phyloP scores from a whole-genome alignment of 2,329 filamentous ascomycete species.

The Paracoccidioides lutzii region DNA sequence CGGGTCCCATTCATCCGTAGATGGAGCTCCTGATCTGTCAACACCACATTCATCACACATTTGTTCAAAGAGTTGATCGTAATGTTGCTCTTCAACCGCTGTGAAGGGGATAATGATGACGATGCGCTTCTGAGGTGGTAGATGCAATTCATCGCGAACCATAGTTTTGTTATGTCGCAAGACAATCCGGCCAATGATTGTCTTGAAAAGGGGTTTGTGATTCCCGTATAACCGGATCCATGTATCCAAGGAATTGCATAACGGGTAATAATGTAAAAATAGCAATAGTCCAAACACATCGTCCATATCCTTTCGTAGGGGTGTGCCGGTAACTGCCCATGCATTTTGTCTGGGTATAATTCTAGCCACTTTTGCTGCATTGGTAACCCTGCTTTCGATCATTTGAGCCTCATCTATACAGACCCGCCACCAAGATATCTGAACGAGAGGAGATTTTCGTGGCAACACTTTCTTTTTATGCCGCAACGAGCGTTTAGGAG shows the following conservation, averaged over 20 bases:
- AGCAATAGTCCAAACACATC: slow-evolving; percentile 70
- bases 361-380: slow-evolving; percentile 67
- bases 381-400: slow-evolving; percentile 77
- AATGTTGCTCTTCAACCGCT: slow-evolving; percentile 81
- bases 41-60: slow-evolving; percentile 62
- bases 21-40: slow-evolving; percentile 49
- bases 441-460: slow-evolving; percentile 61
- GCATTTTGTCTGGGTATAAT: slow-evolving; percentile 72
- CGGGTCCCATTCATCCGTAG: slow-evolving; percentile 50
- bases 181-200: slow-evolving; percentile 58
- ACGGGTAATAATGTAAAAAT: slow-evolving; percentile 70
- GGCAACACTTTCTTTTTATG: slow-evolving; percentile 51
- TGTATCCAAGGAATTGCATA: slow-evolving; percentile 47
- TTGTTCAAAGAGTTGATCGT: slow-evolving; percentile 59
- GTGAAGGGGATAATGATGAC: slow-evolving; percentile 86
- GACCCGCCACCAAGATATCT: slow-evolving; percentile 79
- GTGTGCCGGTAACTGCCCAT: slow-evolving; percentile 88
- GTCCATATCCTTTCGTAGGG: slow-evolving; percentile 63
- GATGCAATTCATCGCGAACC: slow-evolving; percentile 61
- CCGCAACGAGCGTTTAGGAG: slow-evolving; percentile 58
- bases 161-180: slow-evolving; percentile 76
- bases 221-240: slow-evolving; percentile 55
- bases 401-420: slow-evolving; percentile 64
- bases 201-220: slow-evolving; percentile 52
- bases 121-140: slow-evolving; percentile 74